These are phyloP conservation scores for Gaertneriomyces semiglobifer DNA, from an alignment of 192 early-diverging fungal species.

Conservation along the genomic window DNA sequence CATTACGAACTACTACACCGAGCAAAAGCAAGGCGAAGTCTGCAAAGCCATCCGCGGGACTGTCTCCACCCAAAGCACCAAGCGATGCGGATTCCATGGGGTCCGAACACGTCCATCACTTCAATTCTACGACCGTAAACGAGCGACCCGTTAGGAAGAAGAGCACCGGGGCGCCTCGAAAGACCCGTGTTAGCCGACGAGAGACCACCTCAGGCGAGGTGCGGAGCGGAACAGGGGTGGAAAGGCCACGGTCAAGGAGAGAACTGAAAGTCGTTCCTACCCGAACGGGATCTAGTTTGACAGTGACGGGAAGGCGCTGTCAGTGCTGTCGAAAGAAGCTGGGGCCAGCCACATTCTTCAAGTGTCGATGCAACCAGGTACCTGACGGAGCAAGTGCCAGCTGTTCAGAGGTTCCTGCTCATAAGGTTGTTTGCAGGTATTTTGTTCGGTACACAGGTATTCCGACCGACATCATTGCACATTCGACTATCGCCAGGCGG, in stretches of 20 bases:
- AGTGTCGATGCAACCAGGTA: constrained; percentile 49
- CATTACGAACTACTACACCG: too few relatives aligned
- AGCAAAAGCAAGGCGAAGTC: too few relatives aligned
- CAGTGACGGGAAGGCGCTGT: constrained; percentile 25
- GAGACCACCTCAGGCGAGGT: too few relatives aligned
- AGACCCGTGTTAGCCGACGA: too few relatives aligned
- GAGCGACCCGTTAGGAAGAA: too few relatives aligned
- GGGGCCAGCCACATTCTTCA: constrained; percentile 47
- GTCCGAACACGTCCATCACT: too few relatives aligned
- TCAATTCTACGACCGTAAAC: too few relatives aligned
- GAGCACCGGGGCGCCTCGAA: too few relatives aligned
- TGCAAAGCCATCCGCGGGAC: too few relatives aligned
- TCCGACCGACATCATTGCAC: constrained; percentile 52
- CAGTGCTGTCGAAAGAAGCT: constrained; percentile 50
- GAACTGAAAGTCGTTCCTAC: constrained; percentile 12
- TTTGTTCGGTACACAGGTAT: constrained; percentile 54
- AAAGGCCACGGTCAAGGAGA: constrained; percentile 21
- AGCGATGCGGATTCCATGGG: too few relatives aligned
- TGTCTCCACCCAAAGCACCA: too few relatives aligned
- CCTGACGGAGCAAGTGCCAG: too few relatives aligned
- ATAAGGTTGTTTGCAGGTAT: constrained; percentile 15
- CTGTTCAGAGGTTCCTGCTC: neutral
- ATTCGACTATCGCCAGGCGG: constrained; percentile 49
- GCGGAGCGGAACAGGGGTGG: neutral
- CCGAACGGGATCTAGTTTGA: constrained; percentile 7